Evolutionary conservation across 371 early-diverging fungal genomes (phyloP), one percentile per base, ranked within the genome.

Genomic region (Rhizopus delemar): DNA sequence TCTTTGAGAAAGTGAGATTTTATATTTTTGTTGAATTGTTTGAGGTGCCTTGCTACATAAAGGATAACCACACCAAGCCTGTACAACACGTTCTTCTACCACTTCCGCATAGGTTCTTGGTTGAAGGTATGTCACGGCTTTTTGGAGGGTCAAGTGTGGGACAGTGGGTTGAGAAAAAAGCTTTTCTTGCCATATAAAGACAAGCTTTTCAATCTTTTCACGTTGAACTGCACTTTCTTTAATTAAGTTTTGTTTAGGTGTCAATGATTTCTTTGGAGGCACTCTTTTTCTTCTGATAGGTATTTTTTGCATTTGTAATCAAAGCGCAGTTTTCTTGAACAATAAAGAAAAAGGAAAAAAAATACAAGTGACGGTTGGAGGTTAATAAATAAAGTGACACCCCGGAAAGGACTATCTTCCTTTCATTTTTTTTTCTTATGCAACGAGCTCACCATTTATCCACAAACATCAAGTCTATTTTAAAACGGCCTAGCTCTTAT

Each of bases 1-100:
- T 16, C 81, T 79, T 35, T 85, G 81, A 4, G 62, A 63, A 12
- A 79, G 51, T 2, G 87, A 84, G 59, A 90, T 87, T 34, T 80
- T 73, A 56, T 77, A 89, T 45, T 74, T 75, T n/a, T 69, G 22
- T 22, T 22, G 68, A 6, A 68, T 41, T 15, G 71, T 56, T 46
- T 69, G 57, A 22, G 61, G 66, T 28, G 29, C 12, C 11, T 70
- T 60, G 15, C 58, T 59, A 57, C 91, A 90, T 3, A 89, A 63
- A 8, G 91, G 89, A 57, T 90, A 90, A 3, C 89, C 91, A 62
- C 91, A 90, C 41, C 80, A 73, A 35, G 74, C 72, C 51, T 81
- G 84, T 5, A 87, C 81, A 11, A 70, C 73, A 22, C 90, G 75
- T 66, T 90, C 90, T 52, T 83, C 82, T 46, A 90, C 66, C 28